Evolutionary conservation across 202 grass and related monocot species (phyloP).

Genomic region (Elaeis oleifera): DNA sequence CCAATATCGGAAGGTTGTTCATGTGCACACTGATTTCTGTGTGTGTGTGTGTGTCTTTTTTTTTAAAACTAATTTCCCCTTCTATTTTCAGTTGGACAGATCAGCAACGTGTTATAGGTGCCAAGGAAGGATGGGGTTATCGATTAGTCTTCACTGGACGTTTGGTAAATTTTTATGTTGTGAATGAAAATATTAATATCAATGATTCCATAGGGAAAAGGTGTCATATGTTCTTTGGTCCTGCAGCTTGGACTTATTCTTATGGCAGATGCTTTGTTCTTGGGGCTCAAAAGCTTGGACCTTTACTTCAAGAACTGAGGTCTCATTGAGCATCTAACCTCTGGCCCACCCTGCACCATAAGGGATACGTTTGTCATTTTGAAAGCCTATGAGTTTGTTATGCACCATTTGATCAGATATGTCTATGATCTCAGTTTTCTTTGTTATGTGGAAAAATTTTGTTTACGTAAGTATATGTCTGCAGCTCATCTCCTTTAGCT

Average conservation of each 20-base stretch:
- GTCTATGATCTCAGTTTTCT: no score
- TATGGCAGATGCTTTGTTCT: constrained; percentile 63
- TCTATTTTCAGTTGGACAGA: constrained; percentile 69
- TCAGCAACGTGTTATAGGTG: constrained; percentile 66
- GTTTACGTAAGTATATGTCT: no score
- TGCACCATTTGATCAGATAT: no score
- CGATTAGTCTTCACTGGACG: constrained; percentile 80
- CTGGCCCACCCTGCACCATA: no score
- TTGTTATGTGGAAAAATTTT: no score
- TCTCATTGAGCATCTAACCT: constrained; percentile 21
- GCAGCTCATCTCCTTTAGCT: no score
- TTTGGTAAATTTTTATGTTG: constrained; percentile 42
- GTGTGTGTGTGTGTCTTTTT: no score
- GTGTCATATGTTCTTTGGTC: constrained; percentile 1
- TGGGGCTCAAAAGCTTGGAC: constrained; percentile 72
- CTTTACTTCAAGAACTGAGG: constrained; percentile 60
- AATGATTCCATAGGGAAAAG: not conserved
- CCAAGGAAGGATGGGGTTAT: constrained; percentile 72
- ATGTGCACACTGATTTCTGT: no score
- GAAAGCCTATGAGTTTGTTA: no score
- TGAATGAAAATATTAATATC: constrained; percentile 1
- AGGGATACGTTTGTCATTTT: no score
- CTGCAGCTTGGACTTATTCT: constrained; percentile 64
- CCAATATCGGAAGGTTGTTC: no score
- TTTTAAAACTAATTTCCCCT: no score